A percentile compares a stretch with the other conserved stretches of the same genome.
Conservation (phyloP, 192 early-diverging fungal species). For the Tieghemiomyces parasiticus region DNA sequence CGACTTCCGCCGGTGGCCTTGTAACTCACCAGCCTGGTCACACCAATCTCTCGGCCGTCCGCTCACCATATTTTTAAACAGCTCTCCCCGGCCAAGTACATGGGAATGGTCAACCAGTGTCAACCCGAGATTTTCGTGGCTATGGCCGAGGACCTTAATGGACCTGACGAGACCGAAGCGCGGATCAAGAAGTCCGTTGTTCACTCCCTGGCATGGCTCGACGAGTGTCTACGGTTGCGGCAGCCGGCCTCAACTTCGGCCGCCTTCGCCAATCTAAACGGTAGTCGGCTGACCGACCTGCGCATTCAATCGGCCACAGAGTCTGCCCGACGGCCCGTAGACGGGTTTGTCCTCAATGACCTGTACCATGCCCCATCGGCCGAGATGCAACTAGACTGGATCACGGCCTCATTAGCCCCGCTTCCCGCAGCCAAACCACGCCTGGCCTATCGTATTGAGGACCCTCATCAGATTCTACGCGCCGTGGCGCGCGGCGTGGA, state of each 20-base stretch:
- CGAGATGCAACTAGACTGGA: constrained; percentile 19
- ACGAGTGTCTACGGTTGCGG: constrained; percentile 12
- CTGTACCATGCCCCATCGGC: constrained; percentile 16
- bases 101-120: background rate
- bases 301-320: background rate
- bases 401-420: constrained; percentile 29
- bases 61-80: background rate
- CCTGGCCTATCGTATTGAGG: constrained; percentile 34
- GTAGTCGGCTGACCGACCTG: background rate
- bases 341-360: constrained; percentile 33
- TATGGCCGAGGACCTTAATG: constrained; percentile 6
- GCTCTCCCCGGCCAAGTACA: background rate
- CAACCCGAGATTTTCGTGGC: constrained; percentile 5
- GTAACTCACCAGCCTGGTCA: background rate
- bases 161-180: background rate
- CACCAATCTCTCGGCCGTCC: background rate
- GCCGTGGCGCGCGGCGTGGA: constrained; percentile 44
- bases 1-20: background rate
- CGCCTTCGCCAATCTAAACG: background rate
- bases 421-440: constrained; percentile 38
- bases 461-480: constrained; percentile 18
- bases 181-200: constrained; percentile 27
- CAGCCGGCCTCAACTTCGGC: background rate
- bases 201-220: constrained; percentile 25
- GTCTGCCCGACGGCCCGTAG: background rate